phyloP scores from a whole-genome alignment of 306 rosid species.

The Fagus sylvatica region DNA sequence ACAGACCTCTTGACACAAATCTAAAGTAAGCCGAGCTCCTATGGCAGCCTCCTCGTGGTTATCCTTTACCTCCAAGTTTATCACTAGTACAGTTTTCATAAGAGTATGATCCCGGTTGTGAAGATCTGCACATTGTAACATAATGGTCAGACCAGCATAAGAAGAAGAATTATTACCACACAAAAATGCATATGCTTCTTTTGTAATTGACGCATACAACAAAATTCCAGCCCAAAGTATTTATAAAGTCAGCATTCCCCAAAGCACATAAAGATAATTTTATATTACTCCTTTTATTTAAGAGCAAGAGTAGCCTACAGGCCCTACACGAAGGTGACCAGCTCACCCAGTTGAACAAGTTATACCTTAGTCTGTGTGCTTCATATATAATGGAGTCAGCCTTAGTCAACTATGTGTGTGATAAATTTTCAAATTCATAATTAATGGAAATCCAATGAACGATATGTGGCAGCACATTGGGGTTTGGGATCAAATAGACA shows the following conservation, averaged over 20 bases:
- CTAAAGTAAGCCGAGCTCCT: conserved; percentile 79
- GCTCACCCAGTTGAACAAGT: neutral
- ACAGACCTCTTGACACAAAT: conserved; percentile 80
- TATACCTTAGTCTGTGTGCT: neutral
- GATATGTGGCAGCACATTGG: neutral
- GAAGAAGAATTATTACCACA: neutral
- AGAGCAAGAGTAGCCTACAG: too few relatives aligned
- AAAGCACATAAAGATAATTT: neutral
- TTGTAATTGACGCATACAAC: neutral
- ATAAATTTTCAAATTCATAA: neutral
- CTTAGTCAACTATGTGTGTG: too few relatives aligned
- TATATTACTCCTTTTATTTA: neutral
- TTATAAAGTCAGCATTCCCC: neutral
- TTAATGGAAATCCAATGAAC: neutral
- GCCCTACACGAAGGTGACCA: neutral
- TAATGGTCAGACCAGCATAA: conserved; percentile 12
- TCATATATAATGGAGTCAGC: neutral
- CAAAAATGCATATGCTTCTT: neutral
- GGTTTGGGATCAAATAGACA: neutral
- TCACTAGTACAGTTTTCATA: conserved; percentile 66
- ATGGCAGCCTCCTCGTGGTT: conserved; percentile 94
- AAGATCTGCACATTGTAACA: conserved; percentile 59
- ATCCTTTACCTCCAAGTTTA: conserved; percentile 98
- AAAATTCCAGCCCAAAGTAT: neutral
- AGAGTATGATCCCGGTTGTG: conserved; percentile 69